Evolutionary conservation across 352 stramenopile genomes (phyloP), one percentile per base, ranked within the genome.

Genomic region (Globisporangium spinosum): DNA sequence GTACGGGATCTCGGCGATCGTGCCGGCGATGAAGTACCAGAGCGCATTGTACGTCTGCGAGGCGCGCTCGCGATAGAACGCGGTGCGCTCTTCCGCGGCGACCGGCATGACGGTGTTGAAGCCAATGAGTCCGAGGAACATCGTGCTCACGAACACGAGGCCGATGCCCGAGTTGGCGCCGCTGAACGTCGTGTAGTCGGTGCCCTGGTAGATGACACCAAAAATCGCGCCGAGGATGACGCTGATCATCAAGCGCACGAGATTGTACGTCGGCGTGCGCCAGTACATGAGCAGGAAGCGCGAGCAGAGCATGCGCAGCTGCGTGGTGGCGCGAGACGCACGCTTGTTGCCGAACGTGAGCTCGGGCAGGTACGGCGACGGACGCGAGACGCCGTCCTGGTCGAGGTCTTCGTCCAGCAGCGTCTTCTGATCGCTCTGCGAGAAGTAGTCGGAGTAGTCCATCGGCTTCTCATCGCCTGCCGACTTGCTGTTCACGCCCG

Each of bases 1-100:
- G 64, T 89, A 89, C 55, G 80, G 80, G 45, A 89, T 83, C 78
- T 98, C 94, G 5, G 82, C 78, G 43, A 98, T 29, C 8, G 80
- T 93, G 40, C 84, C 86, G 3, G 87, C 83, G 9, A 97, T 68
- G 27, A 85, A 87, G 67, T 98, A 95, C 70, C 90, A 88, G 2
- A 85, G 66, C 32, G 87, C 73, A 55, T 89, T 82, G 69, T 98
- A 98, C 67, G 96, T 98, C 70, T 94, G 71, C 20, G 90, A 83
- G 17, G 89, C 83, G 29, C 95, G 90, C 71, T 98, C 94, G 7
- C 93, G 80, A 79, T 98, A 98, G 72, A 96, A 98, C 35, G 93
- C 87, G 25, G 93, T 91, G 43, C 94, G 80, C 61, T 98, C 89
- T 10, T 85, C 80, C 58, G 88, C 75, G 25, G 93, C 83, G 3